Conservation (phyloP, 495 filamentous ascomycete genomes). For the Penicillium cinerascens region DNA sequence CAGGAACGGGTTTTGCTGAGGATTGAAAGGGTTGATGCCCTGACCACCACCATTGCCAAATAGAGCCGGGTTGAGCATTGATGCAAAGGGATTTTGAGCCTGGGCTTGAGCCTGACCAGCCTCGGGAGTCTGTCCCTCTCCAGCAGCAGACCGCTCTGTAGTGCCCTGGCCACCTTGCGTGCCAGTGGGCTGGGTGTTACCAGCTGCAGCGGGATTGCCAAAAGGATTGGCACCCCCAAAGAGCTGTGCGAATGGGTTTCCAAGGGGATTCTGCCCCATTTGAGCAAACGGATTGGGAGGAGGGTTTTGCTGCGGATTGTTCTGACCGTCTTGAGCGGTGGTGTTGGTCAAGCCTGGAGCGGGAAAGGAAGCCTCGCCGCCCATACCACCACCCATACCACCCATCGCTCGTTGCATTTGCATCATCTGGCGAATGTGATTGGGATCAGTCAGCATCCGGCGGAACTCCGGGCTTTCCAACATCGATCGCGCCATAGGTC, state of each 20-base stretch:
- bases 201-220: constrained; percentile 24
- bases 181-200: constrained; percentile 20
- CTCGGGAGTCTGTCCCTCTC: constrained; percentile 29
- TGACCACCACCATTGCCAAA: constrained; percentile 33
- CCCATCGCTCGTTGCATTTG: constrained; percentile 73
- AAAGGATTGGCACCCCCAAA: constrained; percentile 48
- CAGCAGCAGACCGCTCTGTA: constrained; percentile 25
- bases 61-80: constrained; percentile 46
- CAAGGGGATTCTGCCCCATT: constrained; percentile 22
- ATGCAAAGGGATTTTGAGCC: constrained; percentile 52
- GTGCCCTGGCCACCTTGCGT: constrained; percentile 16
- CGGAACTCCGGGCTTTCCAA: constrained; percentile 83
- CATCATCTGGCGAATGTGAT: constrained; percentile 71
- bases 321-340: constrained; percentile 43
- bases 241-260: constrained; percentile 72
- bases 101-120: constrained; percentile 33
- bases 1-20: constrained; percentile 45
- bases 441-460: constrained; percentile 93
- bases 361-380: constrained; percentile 62
- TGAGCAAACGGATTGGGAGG: constrained; percentile 39
- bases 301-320: constrained; percentile 35
- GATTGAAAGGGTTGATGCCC: constrained; percentile 44
- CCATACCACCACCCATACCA: constrained; percentile 48
- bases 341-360: constrained; percentile 87
- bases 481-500: constrained; percentile 76